Percentiles rank a stretch among this genome's conserved stretches.
Evolutionary conservation across 495 filamentous ascomycete genomes (phyloP).

Genomic region (Endocarpon pusillum): DNA sequence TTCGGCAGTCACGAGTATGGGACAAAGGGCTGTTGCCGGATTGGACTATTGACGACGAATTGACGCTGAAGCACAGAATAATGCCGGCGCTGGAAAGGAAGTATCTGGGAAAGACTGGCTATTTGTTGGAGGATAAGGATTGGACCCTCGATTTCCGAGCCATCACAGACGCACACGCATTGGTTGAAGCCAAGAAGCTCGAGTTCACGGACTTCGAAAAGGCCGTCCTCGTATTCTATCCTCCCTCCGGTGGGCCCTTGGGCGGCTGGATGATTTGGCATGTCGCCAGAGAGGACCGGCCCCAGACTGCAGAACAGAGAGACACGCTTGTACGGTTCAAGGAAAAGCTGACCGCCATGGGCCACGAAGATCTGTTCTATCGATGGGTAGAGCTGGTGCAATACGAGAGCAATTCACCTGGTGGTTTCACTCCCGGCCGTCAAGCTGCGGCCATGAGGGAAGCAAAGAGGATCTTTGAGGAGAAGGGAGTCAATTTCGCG

Average conservation of each 20-base stretch:
- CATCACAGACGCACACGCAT: constrained; percentile 49
- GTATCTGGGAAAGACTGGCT: constrained; percentile 56
- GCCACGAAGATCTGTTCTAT: constrained; percentile 73
- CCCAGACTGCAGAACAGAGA: constrained; percentile 23
- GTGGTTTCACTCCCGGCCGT: constrained; percentile 51
- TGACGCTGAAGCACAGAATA: constrained; percentile 27
- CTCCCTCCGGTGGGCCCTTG: too few relatives aligned
- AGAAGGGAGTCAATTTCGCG: constrained; percentile 57
- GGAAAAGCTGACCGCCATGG: constrained; percentile 48
- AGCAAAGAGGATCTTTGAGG: constrained; percentile 50
- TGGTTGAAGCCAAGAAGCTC: constrained; percentile 39
- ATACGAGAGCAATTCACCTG: constrained; percentile 56
- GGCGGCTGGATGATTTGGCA: constrained; percentile 49
- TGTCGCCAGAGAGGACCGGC: constrained; percentile 32
- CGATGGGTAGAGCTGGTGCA: constrained; percentile 75
- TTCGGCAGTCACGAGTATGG: constrained; percentile 49
- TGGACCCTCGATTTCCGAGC: constrained; percentile 68
- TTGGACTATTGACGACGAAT: constrained; percentile 30
- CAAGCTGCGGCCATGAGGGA: constrained; percentile 47
- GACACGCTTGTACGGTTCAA: constrained; percentile 54
- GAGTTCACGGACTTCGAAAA: constrained; percentile 38
- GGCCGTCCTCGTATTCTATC: constrained; percentile 46
- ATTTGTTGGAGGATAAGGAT: constrained; percentile 55
- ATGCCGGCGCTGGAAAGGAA: constrained; percentile 45
- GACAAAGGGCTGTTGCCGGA: constrained; percentile 14